Conservation (phyloP, 163 green algal species). For the Chlamydomonas reinhardtii region DNA sequence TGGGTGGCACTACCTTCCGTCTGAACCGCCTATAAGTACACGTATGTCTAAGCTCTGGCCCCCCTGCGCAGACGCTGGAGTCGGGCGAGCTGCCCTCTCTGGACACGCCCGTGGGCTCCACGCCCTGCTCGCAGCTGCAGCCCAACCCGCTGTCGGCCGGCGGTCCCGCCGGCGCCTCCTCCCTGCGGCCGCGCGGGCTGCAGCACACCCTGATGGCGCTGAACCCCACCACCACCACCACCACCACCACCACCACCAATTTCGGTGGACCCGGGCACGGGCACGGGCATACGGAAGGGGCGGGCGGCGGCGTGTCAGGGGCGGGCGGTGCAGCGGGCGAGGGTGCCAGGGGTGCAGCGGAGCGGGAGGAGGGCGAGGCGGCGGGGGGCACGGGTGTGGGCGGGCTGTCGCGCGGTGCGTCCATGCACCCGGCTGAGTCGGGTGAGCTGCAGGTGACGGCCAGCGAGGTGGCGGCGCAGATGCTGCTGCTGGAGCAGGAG, state of each 20-base stretch:
- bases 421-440: slow-evolving; percentile 10
- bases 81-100: slow-evolving; percentile 34
- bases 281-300: too few relatives aligned
- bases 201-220: too few relatives aligned
- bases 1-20: too few relatives aligned
- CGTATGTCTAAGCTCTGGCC: too few relatives aligned
- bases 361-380: neutral
- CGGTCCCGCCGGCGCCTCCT: neutral
- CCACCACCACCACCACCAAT: too few relatives aligned
- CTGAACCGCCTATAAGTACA: too few relatives aligned
- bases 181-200: neutral
- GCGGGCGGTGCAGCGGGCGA: neutral
- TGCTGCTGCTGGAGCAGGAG: neutral
- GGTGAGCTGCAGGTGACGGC: slow-evolving; percentile 23
- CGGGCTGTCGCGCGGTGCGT: too few relatives aligned
- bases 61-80: slow-evolving; percentile 23
- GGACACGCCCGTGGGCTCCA: slow-evolving; percentile 12
- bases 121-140: slow-evolving; percentile 1
- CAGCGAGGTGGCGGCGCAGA: neutral
- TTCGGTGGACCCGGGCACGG: too few relatives aligned
- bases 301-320: neutral
- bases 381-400: neutral
- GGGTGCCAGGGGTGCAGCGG: too few relatives aligned
- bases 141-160: neutral
- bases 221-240: too few relatives aligned